Conservation (phyloP, 2,329 filamentous ascomycete species). For the Laburnicola sp. region DNA sequence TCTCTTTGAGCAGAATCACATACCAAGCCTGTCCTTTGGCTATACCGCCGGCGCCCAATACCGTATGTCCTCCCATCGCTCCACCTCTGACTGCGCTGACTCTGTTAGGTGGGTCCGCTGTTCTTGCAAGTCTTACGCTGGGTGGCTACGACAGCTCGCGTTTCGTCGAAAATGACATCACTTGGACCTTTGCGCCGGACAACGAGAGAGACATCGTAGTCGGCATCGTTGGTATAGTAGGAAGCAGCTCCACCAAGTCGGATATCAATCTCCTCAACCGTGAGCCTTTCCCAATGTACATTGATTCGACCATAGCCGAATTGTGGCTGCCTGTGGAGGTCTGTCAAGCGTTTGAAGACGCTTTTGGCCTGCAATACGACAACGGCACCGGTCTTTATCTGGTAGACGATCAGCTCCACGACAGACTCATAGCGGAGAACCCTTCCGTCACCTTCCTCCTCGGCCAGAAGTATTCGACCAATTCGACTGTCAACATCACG, state of each 20-base stretch:
- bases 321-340: conserved; percentile 56
- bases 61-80: conserved; percentile 52
- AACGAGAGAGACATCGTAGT: conserved; percentile 63
- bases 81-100: conserved; percentile 7
- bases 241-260: conserved; percentile 30
- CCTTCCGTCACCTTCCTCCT: conserved; percentile 51
- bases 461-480: conserved; percentile 37
- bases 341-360: conserved; percentile 66
- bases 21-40: conserved; percentile 73
- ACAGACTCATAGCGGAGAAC: conserved; percentile 51
- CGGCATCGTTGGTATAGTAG: conserved; percentile 52
- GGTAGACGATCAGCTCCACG: conserved; percentile 60
- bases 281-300: conserved; percentile 47
- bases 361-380: conserved; percentile 68
- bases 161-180: conserved; percentile 62
- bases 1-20: conserved; percentile 59
- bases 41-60: conserved; percentile 78
- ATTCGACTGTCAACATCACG: conserved; percentile 47
- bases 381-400: conserved; percentile 65
- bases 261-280: conserved; percentile 42
- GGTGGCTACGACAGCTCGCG: conserved; percentile 70
- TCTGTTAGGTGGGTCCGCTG: conserved; percentile 34
- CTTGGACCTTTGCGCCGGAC: conserved; percentile 61
- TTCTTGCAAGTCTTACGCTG: conserved; percentile 59
- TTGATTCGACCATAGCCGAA: conserved; percentile 54